Conservation (phyloP, 768 basidiomycete species). For the Postia placenta region DNA sequence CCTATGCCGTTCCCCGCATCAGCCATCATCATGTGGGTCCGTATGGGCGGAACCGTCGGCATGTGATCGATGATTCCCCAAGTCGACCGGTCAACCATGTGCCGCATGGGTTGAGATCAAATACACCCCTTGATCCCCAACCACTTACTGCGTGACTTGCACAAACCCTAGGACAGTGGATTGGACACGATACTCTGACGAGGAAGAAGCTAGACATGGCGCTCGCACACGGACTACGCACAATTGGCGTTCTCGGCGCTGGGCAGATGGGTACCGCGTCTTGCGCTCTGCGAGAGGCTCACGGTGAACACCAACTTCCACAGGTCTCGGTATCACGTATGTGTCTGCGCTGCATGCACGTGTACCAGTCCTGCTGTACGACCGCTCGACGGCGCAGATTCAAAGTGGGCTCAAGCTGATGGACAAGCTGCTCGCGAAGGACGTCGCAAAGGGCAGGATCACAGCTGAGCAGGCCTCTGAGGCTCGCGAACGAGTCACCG, state of each 20-base stretch:
- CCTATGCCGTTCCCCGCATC: too few relatives aligned
- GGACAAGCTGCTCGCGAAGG: constrained; percentile 83
- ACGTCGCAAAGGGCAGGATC: constrained; percentile 78
- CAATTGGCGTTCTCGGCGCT: constrained; percentile 73
- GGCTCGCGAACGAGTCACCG: constrained; percentile 57
- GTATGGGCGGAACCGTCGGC: background rate
- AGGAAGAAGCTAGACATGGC: constrained; percentile 42
- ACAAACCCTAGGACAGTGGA: too few relatives aligned
- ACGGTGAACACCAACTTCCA: too few relatives aligned
- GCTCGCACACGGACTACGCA: constrained; percentile 66
- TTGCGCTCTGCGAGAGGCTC: too few relatives aligned
- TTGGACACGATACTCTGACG: too few relatives aligned
- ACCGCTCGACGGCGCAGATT: constrained; percentile 71
- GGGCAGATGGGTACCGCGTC: constrained; percentile 63
- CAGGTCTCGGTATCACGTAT: constrained; percentile 84
- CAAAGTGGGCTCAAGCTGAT: constrained; percentile 65
- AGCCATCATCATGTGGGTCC: background rate
- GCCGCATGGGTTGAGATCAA: too few relatives aligned
- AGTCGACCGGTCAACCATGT: too few relatives aligned
- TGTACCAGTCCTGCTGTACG: constrained; percentile 81
- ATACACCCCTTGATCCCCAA: too few relatives aligned
- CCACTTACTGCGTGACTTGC: too few relatives aligned
- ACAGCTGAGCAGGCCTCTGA: constrained; percentile 65
- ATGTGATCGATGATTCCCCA: too few relatives aligned
- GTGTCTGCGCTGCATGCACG: constrained; percentile 83